Base-by-base conservation (phyloP, 2,329 filamentous ascomycete species). In the Dactylonectria estremocensis region DNA sequence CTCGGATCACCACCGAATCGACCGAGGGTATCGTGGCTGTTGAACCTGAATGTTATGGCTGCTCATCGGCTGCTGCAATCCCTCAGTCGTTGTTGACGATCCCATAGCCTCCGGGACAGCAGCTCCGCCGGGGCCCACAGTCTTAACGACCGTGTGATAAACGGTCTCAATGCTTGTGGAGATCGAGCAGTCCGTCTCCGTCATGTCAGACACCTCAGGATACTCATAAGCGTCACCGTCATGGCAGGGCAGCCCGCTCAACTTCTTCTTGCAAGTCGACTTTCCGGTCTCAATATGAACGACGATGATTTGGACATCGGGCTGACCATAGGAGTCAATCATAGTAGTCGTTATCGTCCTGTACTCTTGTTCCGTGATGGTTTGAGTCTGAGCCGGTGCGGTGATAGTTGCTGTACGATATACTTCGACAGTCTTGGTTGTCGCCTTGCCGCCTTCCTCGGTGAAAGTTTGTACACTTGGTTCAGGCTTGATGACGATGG, bases 91-190 rank as follows among this genome's bases (percentile, higher is more conserved):
- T 22, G 74, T 66, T n/a, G 66, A 37, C 6, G 65, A 62, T 9
- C 48, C 48, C 3, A 48, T 61, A 24, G 37, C 16, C 28, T 57
- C 22, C 28, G 64, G 35, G n/a, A 35, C 37, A 37, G 66, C 49
- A 10, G n/a, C 24, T 4, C 37, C 43, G 35, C 37, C 35, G 24
- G 63, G 56, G 48, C 63, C 66, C 33, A 79, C 71, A 6, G 80
- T 81, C 63, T 78, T 74, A 16, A 76, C 66, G n/a, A 82, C 72
- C 1, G 80, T 83, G 72, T 81, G 82, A 69, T 79, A 82, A 37
- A 78, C 72, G 14, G 80, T 81, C 11, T 76, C 68, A 24, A 80
- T 74, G 48, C 75, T 78, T 28, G 79, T 80, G 5, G 76, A 77
- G 22, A 74, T 64, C 13, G 71, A 66, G 33, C 77, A 80, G 20